Evolutionary conservation across 75 land plant species (phyloP).

Genomic region (Chamaecyparis obtusa): DNA sequence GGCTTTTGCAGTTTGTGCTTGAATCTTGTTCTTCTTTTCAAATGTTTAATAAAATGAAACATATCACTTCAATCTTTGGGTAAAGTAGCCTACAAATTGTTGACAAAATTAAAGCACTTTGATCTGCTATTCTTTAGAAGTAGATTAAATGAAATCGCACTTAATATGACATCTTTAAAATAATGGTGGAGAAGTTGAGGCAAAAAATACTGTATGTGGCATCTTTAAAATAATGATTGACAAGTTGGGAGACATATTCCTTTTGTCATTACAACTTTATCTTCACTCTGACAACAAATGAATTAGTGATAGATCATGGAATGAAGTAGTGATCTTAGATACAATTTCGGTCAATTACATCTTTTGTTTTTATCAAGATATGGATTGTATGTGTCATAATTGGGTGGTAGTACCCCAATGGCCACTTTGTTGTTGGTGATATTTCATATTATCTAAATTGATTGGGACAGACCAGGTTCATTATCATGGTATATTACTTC

Average conservation of each 20-base stretch:
- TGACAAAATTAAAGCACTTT: neutral
- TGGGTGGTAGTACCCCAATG: neutral
- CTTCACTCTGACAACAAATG: neutral
- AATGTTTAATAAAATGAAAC: neutral
- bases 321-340: neutral
- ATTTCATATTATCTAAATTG: neutral
- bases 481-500: neutral
- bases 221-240: neutral
- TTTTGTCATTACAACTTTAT: conserved; percentile 2
- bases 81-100: neutral
- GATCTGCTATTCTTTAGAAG: neutral
- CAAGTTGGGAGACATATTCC: neutral
- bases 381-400: neutral
- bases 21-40: neutral
- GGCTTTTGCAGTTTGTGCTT: neutral
- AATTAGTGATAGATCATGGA: neutral
- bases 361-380: neutral
- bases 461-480: neutral
- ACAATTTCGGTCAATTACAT: neutral
- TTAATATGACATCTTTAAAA: neutral
- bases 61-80: neutral
- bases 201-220: neutral
- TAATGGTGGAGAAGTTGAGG: neutral
- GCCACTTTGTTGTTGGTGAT: neutral
- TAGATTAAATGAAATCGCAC: neutral